Evolutionary conservation across 2,329 filamentous ascomycete species (phyloP).

Genomic region (Dothideomycetes sp.): DNA sequence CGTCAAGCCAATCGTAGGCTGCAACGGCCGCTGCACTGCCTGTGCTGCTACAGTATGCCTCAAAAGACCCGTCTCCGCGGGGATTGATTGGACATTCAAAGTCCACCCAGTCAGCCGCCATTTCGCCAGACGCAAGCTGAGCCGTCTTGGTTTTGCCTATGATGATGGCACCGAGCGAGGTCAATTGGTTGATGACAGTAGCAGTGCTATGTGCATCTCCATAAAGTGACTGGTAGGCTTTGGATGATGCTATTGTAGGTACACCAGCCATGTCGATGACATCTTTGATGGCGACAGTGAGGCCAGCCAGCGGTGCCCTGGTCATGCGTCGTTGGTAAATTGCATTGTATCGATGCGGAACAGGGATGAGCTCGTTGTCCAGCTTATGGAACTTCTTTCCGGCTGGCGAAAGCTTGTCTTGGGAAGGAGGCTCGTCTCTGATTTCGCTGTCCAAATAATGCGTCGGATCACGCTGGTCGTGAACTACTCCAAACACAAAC

Average conservation of each 20-base stretch:
- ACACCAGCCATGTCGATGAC: background rate
- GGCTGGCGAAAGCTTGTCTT: background rate
- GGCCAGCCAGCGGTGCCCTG: background rate
- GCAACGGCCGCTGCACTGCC: conserved; percentile 23
- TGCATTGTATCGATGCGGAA: background rate
- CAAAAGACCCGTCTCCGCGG: conserved; percentile 25
- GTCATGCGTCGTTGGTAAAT: background rate
- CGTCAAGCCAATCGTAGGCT: conserved; percentile 30
- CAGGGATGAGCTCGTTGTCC: background rate
- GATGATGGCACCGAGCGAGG: conserved; percentile 23
- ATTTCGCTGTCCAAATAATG: background rate
- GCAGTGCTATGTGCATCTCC: background rate
- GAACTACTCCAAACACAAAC: background rate
- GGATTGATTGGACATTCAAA: conserved; percentile 25
- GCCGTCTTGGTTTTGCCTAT: conserved; percentile 26
- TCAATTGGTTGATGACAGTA: conserved; percentile 18
- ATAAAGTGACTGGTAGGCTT: background rate
- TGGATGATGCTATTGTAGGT: background rate
- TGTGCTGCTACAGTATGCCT: conserved; percentile 21
- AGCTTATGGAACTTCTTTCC: background rate
- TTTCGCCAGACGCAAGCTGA: conserved; percentile 20
- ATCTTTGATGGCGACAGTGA: background rate
- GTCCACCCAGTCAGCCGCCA: conserved; percentile 15
- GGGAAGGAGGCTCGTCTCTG: background rate
- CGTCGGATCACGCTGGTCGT: background rate